Evolutionary conservation across 2,329 filamentous ascomycete species (phyloP).

Genomic region (Xylaria sp.): DNA sequence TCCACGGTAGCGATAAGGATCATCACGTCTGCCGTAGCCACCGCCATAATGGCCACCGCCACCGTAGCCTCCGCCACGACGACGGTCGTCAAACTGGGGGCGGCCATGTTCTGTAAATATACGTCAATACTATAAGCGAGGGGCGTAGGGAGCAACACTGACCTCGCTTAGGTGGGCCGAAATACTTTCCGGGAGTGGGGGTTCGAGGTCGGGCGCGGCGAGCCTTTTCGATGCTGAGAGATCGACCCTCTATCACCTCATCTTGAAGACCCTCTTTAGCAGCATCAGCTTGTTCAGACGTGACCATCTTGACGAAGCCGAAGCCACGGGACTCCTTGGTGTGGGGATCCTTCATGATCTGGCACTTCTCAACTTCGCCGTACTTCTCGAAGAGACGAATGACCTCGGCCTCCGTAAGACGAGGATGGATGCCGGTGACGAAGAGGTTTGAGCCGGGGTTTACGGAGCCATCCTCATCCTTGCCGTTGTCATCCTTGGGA

Average conservation of each 20-base stretch:
- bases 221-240: conserved; percentile 98
- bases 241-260: conserved; percentile 93
- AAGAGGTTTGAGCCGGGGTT: conserved; percentile 99
- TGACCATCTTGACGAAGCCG: conserved; percentile 99
- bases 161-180: conserved; percentile 98
- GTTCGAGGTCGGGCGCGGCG: conserved; percentile 94
- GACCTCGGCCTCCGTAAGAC: conserved; percentile 88
- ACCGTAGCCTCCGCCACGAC: conserved; percentile 62
- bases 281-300: conserved; percentile 92
- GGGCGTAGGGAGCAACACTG: conserved; percentile 53
- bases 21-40: conserved; percentile 65
- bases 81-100: conserved; percentile 55
- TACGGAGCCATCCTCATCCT: conserved; percentile 80
- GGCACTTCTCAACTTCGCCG: conserved; percentile 98
- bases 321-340: conserved; percentile 99
- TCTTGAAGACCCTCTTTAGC: conserved; percentile 96
- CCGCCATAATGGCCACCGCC: conserved; percentile 39
- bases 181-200: conserved; percentile 98
- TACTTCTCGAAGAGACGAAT: conserved; percentile 98
- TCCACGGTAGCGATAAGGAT: conserved; percentile 69
- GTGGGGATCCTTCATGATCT: conserved; percentile 99
- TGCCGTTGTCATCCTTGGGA: conserved; percentile 64
- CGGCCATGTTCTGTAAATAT: conserved; percentile 53
- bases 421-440: conserved; percentile 96
- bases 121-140: conserved; percentile 37